A percentile compares a stretch with the other conserved stretches of the same genome.
These are phyloP conservation scores for Ilex paraguariensis DNA, from an alignment of 305 asterid genomes.

Conservation along the genomic window DNA sequence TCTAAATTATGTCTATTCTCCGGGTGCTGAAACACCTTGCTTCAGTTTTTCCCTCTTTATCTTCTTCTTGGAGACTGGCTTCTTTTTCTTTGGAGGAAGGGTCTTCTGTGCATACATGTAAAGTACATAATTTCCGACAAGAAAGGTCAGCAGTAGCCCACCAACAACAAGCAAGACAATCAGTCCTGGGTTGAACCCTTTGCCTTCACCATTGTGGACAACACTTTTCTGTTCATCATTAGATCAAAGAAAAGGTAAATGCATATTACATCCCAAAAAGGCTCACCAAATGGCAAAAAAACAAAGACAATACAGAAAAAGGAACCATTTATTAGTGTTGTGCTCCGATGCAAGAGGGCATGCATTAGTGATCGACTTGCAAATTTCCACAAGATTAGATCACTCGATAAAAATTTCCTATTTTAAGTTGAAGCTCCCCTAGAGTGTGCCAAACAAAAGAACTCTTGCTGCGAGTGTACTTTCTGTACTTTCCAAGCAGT, in stretches of 20 bases:
- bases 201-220: conserved; percentile 35
- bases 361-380: too few species aligned
- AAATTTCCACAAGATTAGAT: too few species aligned
- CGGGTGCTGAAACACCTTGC: conserved; percentile 92
- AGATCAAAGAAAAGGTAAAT: conserved; percentile 4
- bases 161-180: conserved; percentile 74
- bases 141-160: conserved; percentile 65
- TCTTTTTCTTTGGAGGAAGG: conserved; percentile 90
- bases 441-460: too few species aligned
- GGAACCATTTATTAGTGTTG: too few species aligned
- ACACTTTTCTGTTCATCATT: conserved; percentile 41
- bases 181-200: conserved; percentile 87
- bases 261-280: too few species aligned
- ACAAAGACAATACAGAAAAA: too few species aligned
- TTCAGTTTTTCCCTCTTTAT: conserved; percentile 92
- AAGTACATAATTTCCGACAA: conserved; percentile 71
- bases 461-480: too few species aligned
- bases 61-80: conserved; percentile 96
- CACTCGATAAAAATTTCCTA: too few species aligned
- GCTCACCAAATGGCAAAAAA: too few species aligned
- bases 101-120: conserved; percentile 76
- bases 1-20: conserved; percentile 49
- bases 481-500: too few species aligned
- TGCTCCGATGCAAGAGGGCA: too few species aligned
- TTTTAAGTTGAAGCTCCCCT: too few species aligned